Evolutionary conservation across 73 alveolate genomes (phyloP), one percentile per base, ranked within the genome.

Genomic region (Blepharisma japonicum): DNA sequence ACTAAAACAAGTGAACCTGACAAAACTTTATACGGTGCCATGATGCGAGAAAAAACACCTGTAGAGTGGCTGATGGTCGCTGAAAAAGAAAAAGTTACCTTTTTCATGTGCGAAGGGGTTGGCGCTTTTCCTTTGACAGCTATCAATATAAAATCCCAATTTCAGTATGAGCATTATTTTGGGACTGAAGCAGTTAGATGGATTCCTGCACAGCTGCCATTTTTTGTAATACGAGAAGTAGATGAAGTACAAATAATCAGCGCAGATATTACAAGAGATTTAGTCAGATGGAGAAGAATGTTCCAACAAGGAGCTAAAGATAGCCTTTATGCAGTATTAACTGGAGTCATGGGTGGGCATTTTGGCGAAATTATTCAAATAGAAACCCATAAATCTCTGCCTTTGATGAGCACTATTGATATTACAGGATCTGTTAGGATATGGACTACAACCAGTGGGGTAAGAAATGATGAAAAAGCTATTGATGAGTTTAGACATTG

Each of bases 261-360:
- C 48, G n/a, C 23, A 14, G 23, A 61, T 25, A 18, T 8, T 20
- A 39, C 14, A 14, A 14, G 11, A 25, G 74, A 61, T 25, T 61
- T 61, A n/a, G 74, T 61, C 38, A 61, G 74, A 61, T 61, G 74
- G 74, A n/a, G 74, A 20, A 61, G 23, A 61, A 61, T 14, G 47
- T 61, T 61, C 74, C 47, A 61, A n/a, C 5, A 0, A 2, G 23
- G 23, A 61, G 23, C 39, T 2, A 39, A 61, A 61, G 74, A 25
- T 8, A 25, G 23, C 14, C 47, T 61, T 9, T 32, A 32, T 32
- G 42, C 42, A 32, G 74, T 14, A 5, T 5, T 61, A 61, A 61
- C 74, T 39, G 14, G 47, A 61, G 47, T 61, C 74, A n/a, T n/a
- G 14, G 74, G 74, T 61, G 74, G 74, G n/a, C 74, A 61, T 39